Conservation (phyloP, 352 stramenopile species). For the Phytophthora sojae region DNA sequence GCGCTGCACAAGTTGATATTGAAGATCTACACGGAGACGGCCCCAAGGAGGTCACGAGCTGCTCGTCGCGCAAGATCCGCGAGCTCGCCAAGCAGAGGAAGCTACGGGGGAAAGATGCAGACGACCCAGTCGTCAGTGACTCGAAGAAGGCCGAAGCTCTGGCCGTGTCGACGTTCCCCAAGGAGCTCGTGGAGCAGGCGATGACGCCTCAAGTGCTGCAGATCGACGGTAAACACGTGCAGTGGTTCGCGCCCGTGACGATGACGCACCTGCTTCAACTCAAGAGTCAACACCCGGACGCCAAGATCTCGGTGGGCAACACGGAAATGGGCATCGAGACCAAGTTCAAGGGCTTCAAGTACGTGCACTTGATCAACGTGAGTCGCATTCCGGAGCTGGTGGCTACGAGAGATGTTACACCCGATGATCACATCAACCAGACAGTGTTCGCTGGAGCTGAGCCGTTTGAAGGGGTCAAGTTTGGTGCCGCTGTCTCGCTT, state of each 20-base stretch:
- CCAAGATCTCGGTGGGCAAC: constrained; percentile 96
- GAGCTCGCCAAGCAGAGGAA: constrained; percentile 55
- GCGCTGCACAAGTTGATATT: constrained; percentile 52
- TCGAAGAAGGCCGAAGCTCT: constrained; percentile 26
- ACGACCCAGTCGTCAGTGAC: constrained; percentile 28
- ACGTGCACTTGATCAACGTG: constrained; percentile 74
- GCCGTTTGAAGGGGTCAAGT: constrained; percentile 69
- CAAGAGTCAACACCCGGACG: constrained; percentile 81
- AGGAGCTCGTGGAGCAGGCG: constrained; percentile 68
- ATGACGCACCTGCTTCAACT: constrained; percentile 90
- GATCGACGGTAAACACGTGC: constrained; percentile 75
- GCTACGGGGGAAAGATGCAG: constrained; percentile 15
- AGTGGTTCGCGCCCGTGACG: constrained; percentile 94
- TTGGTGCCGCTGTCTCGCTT: constrained; percentile 85
- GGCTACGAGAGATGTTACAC: constrained; percentile 45
- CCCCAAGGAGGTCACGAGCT: constrained; percentile 57
- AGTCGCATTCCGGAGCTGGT: constrained; percentile 74
- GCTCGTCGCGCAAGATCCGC: constrained; percentile 76
- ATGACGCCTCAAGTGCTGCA: constrained; percentile 62
- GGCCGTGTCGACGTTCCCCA: constrained; percentile 49
- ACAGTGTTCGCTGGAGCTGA: constrained; percentile 47
- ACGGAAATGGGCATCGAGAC: constrained; percentile 97
- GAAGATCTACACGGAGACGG: constrained; percentile 54
- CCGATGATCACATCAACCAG: constrained; percentile 61
- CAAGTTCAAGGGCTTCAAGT: constrained; percentile 93